Evolutionary conservation across 768 basidiomycete genomes (phyloP).

Genomic region (Chalciporus pseudorubinellus): DNA sequence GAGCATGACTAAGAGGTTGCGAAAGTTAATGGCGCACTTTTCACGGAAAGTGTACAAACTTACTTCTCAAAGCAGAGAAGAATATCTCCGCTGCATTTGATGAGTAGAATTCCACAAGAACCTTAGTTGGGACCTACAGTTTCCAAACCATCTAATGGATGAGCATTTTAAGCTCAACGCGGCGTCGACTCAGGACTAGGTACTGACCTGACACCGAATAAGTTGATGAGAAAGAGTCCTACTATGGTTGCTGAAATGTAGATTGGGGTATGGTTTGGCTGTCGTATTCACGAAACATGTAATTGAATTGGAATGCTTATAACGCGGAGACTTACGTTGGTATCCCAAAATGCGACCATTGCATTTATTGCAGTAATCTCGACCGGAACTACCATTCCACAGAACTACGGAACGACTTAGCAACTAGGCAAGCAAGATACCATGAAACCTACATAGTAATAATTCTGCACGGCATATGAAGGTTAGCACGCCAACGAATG

Average conservation of each 20-base stretch:
- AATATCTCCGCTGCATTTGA: slow-evolving; percentile 19
- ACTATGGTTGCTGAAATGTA: slow-evolving; percentile 42
- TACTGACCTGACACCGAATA: slow-evolving; percentile 47
- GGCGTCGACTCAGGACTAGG: slow-evolving; percentile 30
- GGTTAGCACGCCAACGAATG: slow-evolving; percentile 7
- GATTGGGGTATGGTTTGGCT: slow-evolving; percentile 38
- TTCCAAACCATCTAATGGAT: slow-evolving; percentile 18
- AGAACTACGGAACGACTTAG: slow-evolving; percentile 7
- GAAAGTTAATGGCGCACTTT: background rate
- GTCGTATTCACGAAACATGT: slow-evolving; percentile 11
- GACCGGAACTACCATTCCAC: slow-evolving; percentile 42
- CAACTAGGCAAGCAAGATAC: background rate
- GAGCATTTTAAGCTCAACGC: slow-evolving; percentile 36
- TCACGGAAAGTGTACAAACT: background rate
- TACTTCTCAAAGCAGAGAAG: slow-evolving; percentile 24
- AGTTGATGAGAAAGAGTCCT: slow-evolving; percentile 40
- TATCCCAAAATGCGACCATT: slow-evolving; percentile 53
- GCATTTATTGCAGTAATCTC: slow-evolving; percentile 52
- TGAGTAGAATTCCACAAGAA: slow-evolving; percentile 1
- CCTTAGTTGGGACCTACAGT: slow-evolving; percentile 13
- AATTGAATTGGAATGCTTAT: background rate
- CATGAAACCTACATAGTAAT: slow-evolving; percentile 31
- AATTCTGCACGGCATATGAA: slow-evolving; percentile 23
- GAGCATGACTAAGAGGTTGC: slow-evolving; percentile 31
- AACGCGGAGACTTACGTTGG: slow-evolving; percentile 9